Conservation (phyloP, 2,329 filamentous ascomycete species). For the Aspergillus intermedius region DNA sequence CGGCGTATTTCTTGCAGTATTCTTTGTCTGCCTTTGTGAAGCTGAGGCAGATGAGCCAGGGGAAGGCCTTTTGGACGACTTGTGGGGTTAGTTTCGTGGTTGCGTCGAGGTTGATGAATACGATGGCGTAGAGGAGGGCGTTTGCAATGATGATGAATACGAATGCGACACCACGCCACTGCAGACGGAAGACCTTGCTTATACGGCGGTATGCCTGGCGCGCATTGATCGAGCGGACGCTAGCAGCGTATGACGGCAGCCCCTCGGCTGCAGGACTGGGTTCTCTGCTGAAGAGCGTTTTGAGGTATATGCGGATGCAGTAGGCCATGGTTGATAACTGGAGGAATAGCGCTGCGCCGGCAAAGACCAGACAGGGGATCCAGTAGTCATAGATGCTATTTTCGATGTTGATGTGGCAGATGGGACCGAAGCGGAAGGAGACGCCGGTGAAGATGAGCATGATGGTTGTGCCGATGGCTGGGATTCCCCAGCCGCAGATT, state of each 20-base stretch:
- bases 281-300: conserved; percentile 68
- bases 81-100: conserved; percentile 54
- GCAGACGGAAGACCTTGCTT: conserved; percentile 76
- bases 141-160: conserved; percentile 85
- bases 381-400: conserved; percentile 80
- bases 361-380: conserved; percentile 78
- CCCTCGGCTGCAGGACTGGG: conserved; percentile 61
- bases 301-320: conserved; percentile 90
- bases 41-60: conserved; percentile 70
- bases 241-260: conserved; percentile 68
- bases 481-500: conserved; percentile 75
- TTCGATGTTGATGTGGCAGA: conserved; percentile 89
- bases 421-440: conserved; percentile 84
- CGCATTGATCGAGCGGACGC: conserved; percentile 71
- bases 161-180: conserved; percentile 89
- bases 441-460: conserved; percentile 82
- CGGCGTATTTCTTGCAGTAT: conserved; percentile 57
- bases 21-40: conserved; percentile 53
- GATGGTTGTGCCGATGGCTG: conserved; percentile 65
- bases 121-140: conserved; percentile 85
- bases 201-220: conserved; percentile 83
- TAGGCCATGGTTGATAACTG: conserved; percentile 83
- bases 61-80: conserved; percentile 49
- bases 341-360: conserved; percentile 66
- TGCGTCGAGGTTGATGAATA: conserved; percentile 84